phyloP scores from a whole-genome alignment of 129 eudicot genomes.

The sunflower (Helianthus annuus) region HanXRQr2.0-SUNRISE NC_035443.2:169173901-169174400 shows the following conservation, averaged over 20 bases:
- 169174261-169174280: no score
- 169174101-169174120: neutral
- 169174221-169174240: no score
- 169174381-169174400: no score
- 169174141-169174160: neutral
- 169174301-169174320: no score
- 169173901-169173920: slow-evolving; percentile 40
- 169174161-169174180: no score
- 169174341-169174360: no score
- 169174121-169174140: neutral
- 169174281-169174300: no score
- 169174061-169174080: slow-evolving; percentile 32
- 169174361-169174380: no score
- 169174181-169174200: no score
- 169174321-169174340: no score
- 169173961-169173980: slow-evolving; percentile 45
- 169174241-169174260: no score
- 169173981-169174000: slow-evolving; percentile 26
- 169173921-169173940: slow-evolving; percentile 42
- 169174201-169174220: no score
- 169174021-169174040: slow-evolving; percentile 23
- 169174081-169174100: slow-evolving; percentile 23
- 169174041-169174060: slow-evolving; percentile 27
- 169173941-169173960: slow-evolving; percentile 13
- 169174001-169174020: slow-evolving; percentile 27